Percentiles rank a stretch among this genome's conserved stretches.
Conservation (phyloP, 1,139 yeast species). For the Hansenula anomala region DNA sequence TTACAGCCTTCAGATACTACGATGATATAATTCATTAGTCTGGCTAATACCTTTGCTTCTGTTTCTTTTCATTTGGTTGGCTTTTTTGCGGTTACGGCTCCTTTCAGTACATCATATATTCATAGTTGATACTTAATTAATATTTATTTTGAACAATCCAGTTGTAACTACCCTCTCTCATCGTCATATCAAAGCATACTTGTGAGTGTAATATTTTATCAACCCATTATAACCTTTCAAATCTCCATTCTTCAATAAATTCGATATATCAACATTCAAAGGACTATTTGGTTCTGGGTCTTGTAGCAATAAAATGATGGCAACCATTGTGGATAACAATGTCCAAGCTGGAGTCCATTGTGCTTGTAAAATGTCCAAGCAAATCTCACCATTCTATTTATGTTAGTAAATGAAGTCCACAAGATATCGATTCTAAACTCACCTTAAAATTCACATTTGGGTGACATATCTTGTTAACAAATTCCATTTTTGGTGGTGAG, state of each 20-base stretch:
- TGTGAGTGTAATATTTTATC: conserved; percentile 57
- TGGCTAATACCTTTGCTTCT: too few species aligned
- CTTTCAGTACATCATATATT: too few species aligned
- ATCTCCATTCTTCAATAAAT: conserved; percentile 59
- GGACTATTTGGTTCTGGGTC: conserved; percentile 89
- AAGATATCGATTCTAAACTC: too few species aligned
- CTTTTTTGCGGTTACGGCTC: too few species aligned
- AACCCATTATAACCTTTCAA: conserved; percentile 51
- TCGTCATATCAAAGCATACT: conserved; percentile 20
- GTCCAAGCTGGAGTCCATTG: conserved; percentile 94
- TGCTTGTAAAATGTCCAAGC: conserved; percentile 69
- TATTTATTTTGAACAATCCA: background rate
- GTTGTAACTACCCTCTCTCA: too few species aligned
- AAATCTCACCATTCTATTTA: conserved; percentile 63
- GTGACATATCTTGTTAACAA: conserved; percentile 57
- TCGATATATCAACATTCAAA: conserved; percentile 82
- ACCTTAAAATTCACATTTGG: conserved; percentile 61
- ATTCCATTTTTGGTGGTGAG: conserved; percentile 61
- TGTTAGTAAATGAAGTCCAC: conserved; percentile 1
- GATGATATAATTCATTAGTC: too few species aligned
- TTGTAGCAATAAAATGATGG: conserved; percentile 62
- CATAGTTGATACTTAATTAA: too few species aligned
- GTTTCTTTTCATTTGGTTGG: too few species aligned
- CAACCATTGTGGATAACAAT: conserved; percentile 61
- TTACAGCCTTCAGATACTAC: too few species aligned